Conservation (phyloP, 495 filamentous ascomycete species). For the Geopyxis carbonaria region DNA sequence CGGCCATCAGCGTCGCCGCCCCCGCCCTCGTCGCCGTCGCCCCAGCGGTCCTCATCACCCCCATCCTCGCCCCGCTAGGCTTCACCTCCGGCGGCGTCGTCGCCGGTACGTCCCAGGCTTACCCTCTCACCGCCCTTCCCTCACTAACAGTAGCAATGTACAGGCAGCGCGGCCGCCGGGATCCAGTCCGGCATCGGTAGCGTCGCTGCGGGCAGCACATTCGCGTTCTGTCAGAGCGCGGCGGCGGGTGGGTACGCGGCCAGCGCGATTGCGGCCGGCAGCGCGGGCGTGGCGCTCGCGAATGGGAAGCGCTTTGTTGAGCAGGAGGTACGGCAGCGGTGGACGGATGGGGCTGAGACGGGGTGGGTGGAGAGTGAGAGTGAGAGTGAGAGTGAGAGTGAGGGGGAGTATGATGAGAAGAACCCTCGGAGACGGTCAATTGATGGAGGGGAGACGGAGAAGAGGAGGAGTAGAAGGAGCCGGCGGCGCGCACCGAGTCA, state of each 20-base stretch:
- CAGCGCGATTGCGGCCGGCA: slow-evolving; percentile 8
- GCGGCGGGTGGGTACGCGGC: slow-evolving; percentile 26
- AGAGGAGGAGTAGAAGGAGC: too few species aligned
- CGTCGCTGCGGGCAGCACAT: slow-evolving; percentile 22
- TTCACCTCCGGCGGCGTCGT: slow-evolving; percentile 9
- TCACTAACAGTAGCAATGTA: neutral
- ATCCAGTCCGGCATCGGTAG: slow-evolving; percentile 19
- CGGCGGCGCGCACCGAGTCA: too few species aligned
- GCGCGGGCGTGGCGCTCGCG: neutral
- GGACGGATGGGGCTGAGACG: too few species aligned
- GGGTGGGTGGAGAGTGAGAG: too few species aligned
- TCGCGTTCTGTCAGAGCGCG: slow-evolving; percentile 27
- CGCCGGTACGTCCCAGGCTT: slow-evolving; percentile 6
- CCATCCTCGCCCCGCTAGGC: slow-evolving; percentile 5
- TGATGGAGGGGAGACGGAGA: too few species aligned
- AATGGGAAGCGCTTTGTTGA: too few species aligned
- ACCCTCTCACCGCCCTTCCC: neutral
- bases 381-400: too few species aligned
- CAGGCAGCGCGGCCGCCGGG: slow-evolving; percentile 19
- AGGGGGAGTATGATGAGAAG: too few species aligned
- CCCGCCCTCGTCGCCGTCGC: slow-evolving; percentile 6
- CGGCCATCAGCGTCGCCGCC: slow-evolving; percentile 4
- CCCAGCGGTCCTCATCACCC: slow-evolving; percentile 4
- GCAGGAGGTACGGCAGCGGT: too few species aligned
- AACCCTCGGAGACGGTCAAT: too few species aligned